Evolutionary conservation across 1,139 yeast genomes (phyloP).

Genomic region (Suhomyces taliae): DNA sequence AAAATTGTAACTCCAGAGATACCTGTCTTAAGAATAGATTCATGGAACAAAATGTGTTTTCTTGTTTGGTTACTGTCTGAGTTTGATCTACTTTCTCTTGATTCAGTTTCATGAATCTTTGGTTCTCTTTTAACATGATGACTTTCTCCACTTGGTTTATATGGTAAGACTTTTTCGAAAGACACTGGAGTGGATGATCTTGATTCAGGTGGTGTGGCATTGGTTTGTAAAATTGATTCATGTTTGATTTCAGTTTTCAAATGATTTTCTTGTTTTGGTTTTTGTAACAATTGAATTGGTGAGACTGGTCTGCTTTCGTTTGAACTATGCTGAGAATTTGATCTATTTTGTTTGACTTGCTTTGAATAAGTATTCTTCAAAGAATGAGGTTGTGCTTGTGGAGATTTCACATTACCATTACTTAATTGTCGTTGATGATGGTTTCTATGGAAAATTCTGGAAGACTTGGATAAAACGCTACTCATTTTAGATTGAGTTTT

Average conservation of each 20-base stretch:
- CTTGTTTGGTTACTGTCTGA: slow-evolving; percentile 2
- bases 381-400: slow-evolving; percentile 14
- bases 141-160: background rate
- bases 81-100: background rate
- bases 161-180: background rate
- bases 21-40: slow-evolving; percentile 18
- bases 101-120: background rate
- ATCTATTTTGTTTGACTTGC: slow-evolving; percentile 35
- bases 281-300: slow-evolving; percentile 17
- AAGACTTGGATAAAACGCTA: slow-evolving; percentile 32
- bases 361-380: slow-evolving; percentile 33
- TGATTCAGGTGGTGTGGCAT: slow-evolving; percentile 5
- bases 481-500: slow-evolving; percentile 24
- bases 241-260: background rate
- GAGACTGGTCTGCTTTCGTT: slow-evolving; percentile 26
- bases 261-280: slow-evolving; percentile 4
- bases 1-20: slow-evolving; percentile 29
- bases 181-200: slow-evolving; percentile 5
- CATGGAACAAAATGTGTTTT: slow-evolving; percentile 13
- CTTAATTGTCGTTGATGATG: slow-evolving; percentile 16
- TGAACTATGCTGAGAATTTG: slow-evolving; percentile 23
- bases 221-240: background rate
- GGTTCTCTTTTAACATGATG: background rate
- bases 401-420: slow-evolving; percentile 13
- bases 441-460: slow-evolving; percentile 32